Conservation (phyloP, 1,139 yeast species). For the Meyerozyma guilliermondii region DNA sequence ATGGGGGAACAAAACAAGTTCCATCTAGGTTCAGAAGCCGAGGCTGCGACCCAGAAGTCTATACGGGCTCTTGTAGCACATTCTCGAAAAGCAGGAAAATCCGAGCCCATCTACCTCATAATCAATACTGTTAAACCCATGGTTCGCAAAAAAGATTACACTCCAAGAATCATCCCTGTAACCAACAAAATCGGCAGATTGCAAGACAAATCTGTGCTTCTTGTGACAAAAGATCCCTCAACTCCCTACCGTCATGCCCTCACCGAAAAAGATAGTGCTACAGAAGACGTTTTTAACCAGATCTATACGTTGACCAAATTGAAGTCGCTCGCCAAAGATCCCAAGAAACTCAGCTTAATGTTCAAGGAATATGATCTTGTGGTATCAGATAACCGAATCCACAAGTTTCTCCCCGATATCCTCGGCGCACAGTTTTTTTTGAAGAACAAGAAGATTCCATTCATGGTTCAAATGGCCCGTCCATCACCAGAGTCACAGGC, state of each 20-base stretch:
- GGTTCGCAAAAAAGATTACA: conserved; percentile 46
- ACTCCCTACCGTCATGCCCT: conserved; percentile 46
- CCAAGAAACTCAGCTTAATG: conserved; percentile 39
- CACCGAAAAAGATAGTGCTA: conserved; percentile 42
- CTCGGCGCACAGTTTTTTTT: conserved; percentile 54
- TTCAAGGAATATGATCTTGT: conserved; percentile 61
- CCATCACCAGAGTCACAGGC: conserved; percentile 35
- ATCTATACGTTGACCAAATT: conserved; percentile 55
- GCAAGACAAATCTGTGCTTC: conserved; percentile 45
- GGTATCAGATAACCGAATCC: conserved; percentile 61
- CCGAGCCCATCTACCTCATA: conserved; percentile 40
- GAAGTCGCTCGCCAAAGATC: conserved; percentile 39
- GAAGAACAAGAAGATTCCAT: conserved; percentile 59
- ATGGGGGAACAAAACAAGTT: conserved; percentile 8
- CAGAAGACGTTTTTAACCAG: conserved; percentile 56
- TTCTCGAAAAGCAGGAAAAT: conserved; percentile 14
- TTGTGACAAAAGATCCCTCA: conserved; percentile 68
- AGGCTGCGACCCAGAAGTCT: conserved; percentile 25
- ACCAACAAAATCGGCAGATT: conserved; percentile 44
- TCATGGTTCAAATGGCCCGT: conserved; percentile 59
- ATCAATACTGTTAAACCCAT: conserved; percentile 51
- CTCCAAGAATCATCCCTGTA: conserved; percentile 65
- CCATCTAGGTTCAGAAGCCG: conserved; percentile 25
- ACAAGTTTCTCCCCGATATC: conserved; percentile 50
- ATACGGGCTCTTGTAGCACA: conserved; percentile 32